A percentile compares a stretch with the other conserved stretches of the same genome.
phyloP scores from a whole-genome alignment of 768 basidiomycete genomes.

The Podaxis sp. region DNA sequence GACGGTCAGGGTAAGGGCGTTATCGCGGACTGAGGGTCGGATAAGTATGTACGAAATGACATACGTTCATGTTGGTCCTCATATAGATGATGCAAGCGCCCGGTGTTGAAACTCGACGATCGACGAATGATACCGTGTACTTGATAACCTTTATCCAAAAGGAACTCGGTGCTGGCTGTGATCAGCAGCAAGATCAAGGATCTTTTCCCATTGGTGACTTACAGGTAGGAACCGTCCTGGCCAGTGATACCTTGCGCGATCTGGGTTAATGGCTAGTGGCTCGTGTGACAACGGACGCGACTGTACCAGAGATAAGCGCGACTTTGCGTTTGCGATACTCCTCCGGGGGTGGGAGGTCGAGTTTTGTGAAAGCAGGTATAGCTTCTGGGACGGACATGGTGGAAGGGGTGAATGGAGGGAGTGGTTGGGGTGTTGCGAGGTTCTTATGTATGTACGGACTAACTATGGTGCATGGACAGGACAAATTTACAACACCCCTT shows the following conservation, averaged over 20 bases:
- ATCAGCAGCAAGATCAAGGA: background rate
- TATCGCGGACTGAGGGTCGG: background rate
- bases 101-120: conserved; percentile 98
- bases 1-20: background rate
- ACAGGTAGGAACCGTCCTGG: conserved; percentile 96
- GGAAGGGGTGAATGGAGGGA: conserved; percentile 17
- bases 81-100: conserved; percentile 91
- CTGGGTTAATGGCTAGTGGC: conserved; percentile 4
- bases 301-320: conserved; percentile 83
- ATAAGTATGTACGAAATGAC: conserved; percentile 24
- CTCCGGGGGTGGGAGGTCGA: conserved; percentile 67
- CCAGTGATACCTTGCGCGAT: conserved; percentile 79
- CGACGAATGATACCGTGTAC: conserved; percentile 96
- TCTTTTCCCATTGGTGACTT: conserved; percentile 27
- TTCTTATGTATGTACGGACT: conserved; percentile 2
- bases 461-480: background rate
- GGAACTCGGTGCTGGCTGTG: conserved; percentile 67
- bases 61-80: conserved; percentile 89
- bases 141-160: conserved; percentile 85
- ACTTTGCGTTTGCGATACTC: conserved; percentile 91
- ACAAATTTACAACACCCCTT: conserved; percentile 11
- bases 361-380: conserved; percentile 46
- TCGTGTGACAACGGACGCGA: background rate
- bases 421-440: background rate
- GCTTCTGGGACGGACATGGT: conserved; percentile 41